phyloP scores from a whole-genome alignment of 2,329 filamentous ascomycete species.

The Scedosporium boydii region DNA sequence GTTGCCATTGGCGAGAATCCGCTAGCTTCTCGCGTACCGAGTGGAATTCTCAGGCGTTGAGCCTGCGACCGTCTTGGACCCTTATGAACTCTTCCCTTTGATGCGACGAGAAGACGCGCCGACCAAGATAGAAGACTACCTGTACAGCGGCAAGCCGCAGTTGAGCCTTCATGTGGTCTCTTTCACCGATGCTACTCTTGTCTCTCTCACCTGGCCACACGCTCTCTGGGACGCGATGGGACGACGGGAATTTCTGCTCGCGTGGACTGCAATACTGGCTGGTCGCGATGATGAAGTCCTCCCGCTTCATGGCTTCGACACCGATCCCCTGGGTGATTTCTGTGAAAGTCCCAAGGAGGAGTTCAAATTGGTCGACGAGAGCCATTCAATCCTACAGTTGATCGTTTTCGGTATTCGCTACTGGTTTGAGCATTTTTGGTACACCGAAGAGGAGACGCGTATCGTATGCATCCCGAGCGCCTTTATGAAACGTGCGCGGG shows the following conservation, averaged over 20 bases:
- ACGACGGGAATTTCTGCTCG: conserved; percentile 27
- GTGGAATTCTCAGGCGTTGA: not conserved
- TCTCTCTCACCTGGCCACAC: conserved; percentile 37
- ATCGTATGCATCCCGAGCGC: conserved; percentile 27
- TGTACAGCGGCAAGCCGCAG: conserved; percentile 31
- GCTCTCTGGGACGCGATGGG: conserved; percentile 37
- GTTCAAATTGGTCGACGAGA: conserved; percentile 10
- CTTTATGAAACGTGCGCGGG: conserved; percentile 19
- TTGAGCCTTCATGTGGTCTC: conserved; percentile 36
- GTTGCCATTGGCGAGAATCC: conserved; percentile 30
- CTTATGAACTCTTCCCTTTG: not conserved
- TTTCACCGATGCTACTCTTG: conserved; percentile 39
- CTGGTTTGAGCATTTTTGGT: conserved; percentile 14
- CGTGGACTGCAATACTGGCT: conserved; percentile 35
- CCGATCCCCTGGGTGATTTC: not conserved
- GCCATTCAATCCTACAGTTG: conserved; percentile 17
- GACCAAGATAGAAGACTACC: conserved; percentile 25
- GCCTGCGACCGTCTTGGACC: not conserved
- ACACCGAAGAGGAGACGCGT: not conserved
- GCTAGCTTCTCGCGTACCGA: conserved; percentile 16
- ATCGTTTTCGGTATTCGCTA: conserved; percentile 19
- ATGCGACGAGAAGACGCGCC: conserved; percentile 3
- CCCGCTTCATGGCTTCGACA: conserved; percentile 14
- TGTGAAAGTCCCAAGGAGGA: not conserved
- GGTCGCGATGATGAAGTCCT: conserved; percentile 30